Conservation (phyloP, 169 alveolate genomes). For the Plasmodium fragile region DNA sequence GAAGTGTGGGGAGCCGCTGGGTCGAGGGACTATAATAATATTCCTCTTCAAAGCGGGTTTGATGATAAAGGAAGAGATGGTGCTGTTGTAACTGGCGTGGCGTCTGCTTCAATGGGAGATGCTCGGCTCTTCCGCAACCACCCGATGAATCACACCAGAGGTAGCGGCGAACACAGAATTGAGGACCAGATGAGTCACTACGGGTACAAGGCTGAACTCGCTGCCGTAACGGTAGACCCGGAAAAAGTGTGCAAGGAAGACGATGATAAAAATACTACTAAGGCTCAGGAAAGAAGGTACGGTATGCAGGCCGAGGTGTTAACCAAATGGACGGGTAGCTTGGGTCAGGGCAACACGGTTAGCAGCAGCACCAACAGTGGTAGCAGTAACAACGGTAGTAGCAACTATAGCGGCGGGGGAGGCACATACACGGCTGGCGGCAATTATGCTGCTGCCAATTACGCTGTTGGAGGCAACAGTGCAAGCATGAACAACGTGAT, state of each 20-base stretch:
- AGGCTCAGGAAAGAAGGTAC: not conserved
- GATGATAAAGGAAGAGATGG: not conserved
- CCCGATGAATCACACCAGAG: not conserved
- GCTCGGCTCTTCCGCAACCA: not conserved
- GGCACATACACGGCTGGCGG: not conserved
- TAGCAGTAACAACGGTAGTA: not conserved
- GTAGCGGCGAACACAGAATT: not conserved
- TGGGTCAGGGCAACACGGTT: not conserved
- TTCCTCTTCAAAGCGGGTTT: not conserved
- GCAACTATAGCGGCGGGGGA: not conserved
- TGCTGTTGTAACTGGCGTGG: not conserved
- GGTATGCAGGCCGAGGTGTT: not conserved
- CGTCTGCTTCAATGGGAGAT: not conserved
- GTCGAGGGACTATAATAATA: not conserved
- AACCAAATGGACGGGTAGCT: not conserved
- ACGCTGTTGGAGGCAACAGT: not conserved
- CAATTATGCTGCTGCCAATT: not conserved
- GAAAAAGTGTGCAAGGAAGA: not conserved
- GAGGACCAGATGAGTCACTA: not conserved
- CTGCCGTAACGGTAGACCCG: not conserved
- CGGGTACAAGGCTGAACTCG: not conserved
- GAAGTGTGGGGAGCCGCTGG: not conserved
- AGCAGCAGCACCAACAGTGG: conserved; percentile 13
- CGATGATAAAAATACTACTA: not conserved
- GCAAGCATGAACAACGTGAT: not conserved